Conservation (phyloP, 2,329 filamentous ascomycete species). For the Plenodomus biglobosus region DNA sequence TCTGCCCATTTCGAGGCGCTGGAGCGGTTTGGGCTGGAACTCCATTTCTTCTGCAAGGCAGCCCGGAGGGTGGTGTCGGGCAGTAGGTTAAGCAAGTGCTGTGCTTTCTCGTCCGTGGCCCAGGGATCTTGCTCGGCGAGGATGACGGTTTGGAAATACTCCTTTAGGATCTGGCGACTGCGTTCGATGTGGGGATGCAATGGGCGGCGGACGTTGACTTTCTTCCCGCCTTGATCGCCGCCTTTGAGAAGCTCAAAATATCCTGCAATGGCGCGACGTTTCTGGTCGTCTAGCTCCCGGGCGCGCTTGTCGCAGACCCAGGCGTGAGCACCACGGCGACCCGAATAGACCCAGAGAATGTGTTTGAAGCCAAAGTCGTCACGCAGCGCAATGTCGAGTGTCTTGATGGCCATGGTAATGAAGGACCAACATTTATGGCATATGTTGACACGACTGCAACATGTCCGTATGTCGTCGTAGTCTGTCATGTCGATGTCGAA, state of each 20-base stretch:
- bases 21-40: constrained; percentile 73
- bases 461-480: constrained; percentile 95
- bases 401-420: constrained; percentile 96
- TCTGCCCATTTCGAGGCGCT: constrained; percentile 89
- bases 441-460: constrained; percentile 90
- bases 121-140: constrained; percentile 87
- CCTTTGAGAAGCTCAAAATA: constrained; percentile 92
- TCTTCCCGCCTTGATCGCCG: constrained; percentile 81
- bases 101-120: constrained; percentile 64
- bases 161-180: constrained; percentile 80
- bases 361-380: constrained; percentile 97
- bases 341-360: constrained; percentile 98
- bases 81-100: constrained; percentile 79
- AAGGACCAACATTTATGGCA: constrained; percentile 95
- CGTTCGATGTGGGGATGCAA: constrained; percentile 87
- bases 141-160: constrained; percentile 81
- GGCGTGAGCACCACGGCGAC: constrained; percentile 92
- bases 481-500: constrained; percentile 99
- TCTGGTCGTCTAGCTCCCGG: constrained; percentile 79
- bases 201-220: constrained; percentile 79
- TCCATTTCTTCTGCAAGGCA: constrained; percentile 87
- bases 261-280: constrained; percentile 78
- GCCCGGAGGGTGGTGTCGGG: constrained; percentile 78
- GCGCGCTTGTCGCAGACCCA: constrained; percentile 96
- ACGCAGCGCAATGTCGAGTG: constrained; percentile 80